phyloP scores from a whole-genome alignment of 1,139 yeast species.

The Hansenula lynferdii region DNA sequence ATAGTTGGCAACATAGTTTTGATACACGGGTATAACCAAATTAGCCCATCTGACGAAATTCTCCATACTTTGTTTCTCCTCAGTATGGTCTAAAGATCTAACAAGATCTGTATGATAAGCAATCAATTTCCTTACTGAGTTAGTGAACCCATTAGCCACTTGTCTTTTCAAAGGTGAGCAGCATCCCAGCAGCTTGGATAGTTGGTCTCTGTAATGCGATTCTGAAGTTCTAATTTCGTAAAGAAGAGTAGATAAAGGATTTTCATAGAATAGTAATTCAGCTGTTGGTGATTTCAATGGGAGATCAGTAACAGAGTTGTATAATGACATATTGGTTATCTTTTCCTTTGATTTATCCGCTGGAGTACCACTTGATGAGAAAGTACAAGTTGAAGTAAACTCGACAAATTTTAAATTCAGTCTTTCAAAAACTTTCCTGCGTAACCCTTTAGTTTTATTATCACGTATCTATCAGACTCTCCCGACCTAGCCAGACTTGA shows the following conservation, averaged over 20 bases:
- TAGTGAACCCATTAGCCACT: conserved; percentile 4
- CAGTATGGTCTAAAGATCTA: conserved; percentile 4
- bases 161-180: conserved; percentile 4
- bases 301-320: not conserved
- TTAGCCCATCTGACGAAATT: conserved; percentile 11
- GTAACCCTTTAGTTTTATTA: too few relatives aligned
- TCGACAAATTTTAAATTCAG: too few relatives aligned
- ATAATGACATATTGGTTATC: not conserved
- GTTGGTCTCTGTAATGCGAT: conserved; percentile 3
- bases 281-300: conserved; percentile 1
- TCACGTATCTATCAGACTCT: too few relatives aligned
- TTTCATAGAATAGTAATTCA: not conserved
- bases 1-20: conserved; percentile 29
- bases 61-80: conserved; percentile 1
- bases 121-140: conserved; percentile 9
- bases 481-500: too few relatives aligned
- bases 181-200: conserved; percentile 3
- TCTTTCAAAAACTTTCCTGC: too few relatives aligned
- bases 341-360: too few relatives aligned
- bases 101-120: conserved; percentile 12
- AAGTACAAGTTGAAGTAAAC: too few relatives aligned
- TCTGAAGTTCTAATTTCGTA: conserved; percentile 2
- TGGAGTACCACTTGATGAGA: too few relatives aligned
- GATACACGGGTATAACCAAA: conserved; percentile 19
- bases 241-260: not conserved